Evolutionary conservation across 768 basidiomycete genomes (phyloP), one percentile per base, ranked within the genome.

Genomic region (Rhodotorula taiwanensis): DNA sequence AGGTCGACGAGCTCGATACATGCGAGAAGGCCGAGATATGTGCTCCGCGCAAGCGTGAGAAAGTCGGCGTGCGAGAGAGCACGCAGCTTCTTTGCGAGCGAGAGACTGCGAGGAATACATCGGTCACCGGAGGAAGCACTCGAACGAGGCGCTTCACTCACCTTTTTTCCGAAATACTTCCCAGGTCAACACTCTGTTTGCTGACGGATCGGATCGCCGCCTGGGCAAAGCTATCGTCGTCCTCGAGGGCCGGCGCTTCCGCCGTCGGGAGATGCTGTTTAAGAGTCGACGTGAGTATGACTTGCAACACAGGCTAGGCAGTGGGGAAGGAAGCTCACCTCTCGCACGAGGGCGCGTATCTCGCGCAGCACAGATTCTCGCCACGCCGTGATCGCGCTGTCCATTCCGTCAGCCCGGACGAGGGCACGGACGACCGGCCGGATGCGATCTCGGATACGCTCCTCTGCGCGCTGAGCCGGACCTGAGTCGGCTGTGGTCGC

Each of bases 401-500:
- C 74, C 34, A 72, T 52, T n/a, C 70, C 70, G 6, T 75, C 76
- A 34, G 76, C 75, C 63, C 87, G 80, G 28, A 84, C 76, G 52
- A 98, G 80, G n/a, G 88, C 89, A 36, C 84, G 80, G 31, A 95
- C 74, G 49, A 93, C 72, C 4, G 90, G 90, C 31, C 81, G 80
- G 43, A 91, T 70, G 34, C 68, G 54, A 16, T 62, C 70, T 51
- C 58, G 56, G 50, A 74, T 72, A 15, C 61, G 45, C 34, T 70
- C 71, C 18, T 56, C 55, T 42, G 50, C 55, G 2, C 27, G 5
- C 20, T 27, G 33, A 2, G 20, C 52, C 23, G 45, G n/a, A 0
- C 18, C 21, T 43, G 7, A 10, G 20, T 43, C 42, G 15, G 21
- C 42, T 10, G 42, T 20, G 7, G 42, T 20, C 9, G 42, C 25